phyloP scores from a whole-genome alignment of 768 basidiomycete species.

The Mrakia frigida region DNA sequence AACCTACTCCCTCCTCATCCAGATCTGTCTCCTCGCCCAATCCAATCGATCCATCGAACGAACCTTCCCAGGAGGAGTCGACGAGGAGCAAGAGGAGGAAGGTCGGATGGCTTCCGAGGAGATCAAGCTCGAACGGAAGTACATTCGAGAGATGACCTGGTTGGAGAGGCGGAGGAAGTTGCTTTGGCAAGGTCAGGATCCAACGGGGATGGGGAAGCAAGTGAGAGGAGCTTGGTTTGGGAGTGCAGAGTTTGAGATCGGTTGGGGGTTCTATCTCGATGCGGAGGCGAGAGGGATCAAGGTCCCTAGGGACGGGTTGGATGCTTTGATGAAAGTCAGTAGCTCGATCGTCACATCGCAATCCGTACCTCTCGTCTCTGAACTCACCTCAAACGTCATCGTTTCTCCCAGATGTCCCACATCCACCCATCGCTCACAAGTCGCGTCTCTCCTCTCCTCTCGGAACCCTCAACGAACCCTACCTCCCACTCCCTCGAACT shows the following conservation, averaged over 20 bases:
- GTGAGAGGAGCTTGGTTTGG: conserved; percentile 23
- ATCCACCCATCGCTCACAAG: conserved; percentile 18
- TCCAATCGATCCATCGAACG: conserved; percentile 3
- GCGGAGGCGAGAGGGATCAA: conserved; percentile 19
- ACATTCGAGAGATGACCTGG: conserved; percentile 16
- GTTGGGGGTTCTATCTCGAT: conserved; percentile 25
- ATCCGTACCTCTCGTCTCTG: too few species aligned
- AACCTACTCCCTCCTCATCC: conserved; percentile 26
- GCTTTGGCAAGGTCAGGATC: neutral
- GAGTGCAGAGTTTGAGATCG: conserved; percentile 25
- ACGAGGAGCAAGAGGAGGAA: neutral
- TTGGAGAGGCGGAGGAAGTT: conserved; percentile 15
- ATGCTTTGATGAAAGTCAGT: conserved; percentile 26
- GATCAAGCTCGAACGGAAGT: neutral
- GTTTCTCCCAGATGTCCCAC: conserved; percentile 5
- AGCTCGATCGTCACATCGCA: too few species aligned
- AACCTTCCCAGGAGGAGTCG: neutral
- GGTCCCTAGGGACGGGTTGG: conserved; percentile 8
- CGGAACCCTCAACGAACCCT: neutral
- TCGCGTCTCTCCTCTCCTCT: conserved; percentile 18
- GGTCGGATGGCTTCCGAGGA: neutral
- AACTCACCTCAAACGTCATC: too few species aligned
- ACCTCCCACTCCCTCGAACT: conserved; percentile 18
- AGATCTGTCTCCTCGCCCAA: conserved; percentile 24
- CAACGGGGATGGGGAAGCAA: neutral